Percentiles rank a stretch among this genome's conserved stretches.
These are phyloP conservation scores for Syncephalastrum racemosum DNA, from an alignment of 371 early-diverging fungal species.

Conservation along the genomic window DNA sequence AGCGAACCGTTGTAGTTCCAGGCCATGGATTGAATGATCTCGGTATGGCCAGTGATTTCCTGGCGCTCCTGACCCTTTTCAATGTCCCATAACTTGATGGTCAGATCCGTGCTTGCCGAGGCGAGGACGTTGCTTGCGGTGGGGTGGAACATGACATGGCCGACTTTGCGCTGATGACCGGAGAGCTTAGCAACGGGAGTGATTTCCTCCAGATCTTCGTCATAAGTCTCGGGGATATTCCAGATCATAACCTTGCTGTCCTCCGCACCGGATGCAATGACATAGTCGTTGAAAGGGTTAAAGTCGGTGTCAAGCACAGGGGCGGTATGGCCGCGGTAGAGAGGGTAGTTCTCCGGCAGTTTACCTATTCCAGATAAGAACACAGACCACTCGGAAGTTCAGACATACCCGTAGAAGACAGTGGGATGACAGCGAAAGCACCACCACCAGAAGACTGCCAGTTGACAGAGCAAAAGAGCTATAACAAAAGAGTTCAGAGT, in stretches of 20 bases:
- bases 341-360: conserved; percentile 81
- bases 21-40: conserved; percentile 87
- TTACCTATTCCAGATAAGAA: conserved; percentile 55
- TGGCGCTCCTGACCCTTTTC: conserved; percentile 84
- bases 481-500: conserved; percentile 7
- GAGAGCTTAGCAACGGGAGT: conserved; percentile 61
- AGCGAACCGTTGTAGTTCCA: conserved; percentile 90
- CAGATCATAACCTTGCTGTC: conserved; percentile 97
- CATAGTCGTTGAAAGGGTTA: conserved; percentile 94
- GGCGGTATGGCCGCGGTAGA: conserved; percentile 90
- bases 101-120: conserved; percentile 88
- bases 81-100: conserved; percentile 97
- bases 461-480: conserved; percentile 90
- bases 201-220: conserved; percentile 61
- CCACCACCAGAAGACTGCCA: conserved; percentile 97
- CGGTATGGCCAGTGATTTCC: conserved; percentile 88
- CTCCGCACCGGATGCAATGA: conserved; percentile 90
- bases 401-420: conserved; percentile 71
- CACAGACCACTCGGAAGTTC: not conserved
- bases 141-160: conserved; percentile 96
- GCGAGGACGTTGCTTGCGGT: conserved; percentile 92
- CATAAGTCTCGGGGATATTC: conserved; percentile 84
- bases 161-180: conserved; percentile 86
- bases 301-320: conserved; percentile 97
- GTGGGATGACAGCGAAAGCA: conserved; percentile 93